Base-by-base conservation (phyloP, 164 flowering plant genomes). In the Dillenia suffruticosa region DNA sequence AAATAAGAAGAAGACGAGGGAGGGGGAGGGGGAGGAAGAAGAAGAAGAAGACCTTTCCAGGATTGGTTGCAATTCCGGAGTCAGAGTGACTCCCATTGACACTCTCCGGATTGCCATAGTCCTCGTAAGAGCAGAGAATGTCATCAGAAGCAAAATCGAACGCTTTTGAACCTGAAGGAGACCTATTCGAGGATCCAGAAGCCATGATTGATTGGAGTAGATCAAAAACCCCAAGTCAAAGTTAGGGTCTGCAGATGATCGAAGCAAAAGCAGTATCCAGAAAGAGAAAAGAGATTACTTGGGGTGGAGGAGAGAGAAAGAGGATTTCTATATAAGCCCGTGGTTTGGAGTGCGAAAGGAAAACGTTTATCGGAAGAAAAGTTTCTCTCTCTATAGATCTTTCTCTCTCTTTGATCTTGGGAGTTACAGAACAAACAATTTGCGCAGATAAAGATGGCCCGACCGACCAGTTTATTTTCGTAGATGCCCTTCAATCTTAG, bases 61-160 rank as follows among this genome's bases (percentile, higher is more conserved):
- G 68, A 62, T 63, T 76, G 54, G 70, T 46, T 1, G 68, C 75
- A 17, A 63, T 61, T 13, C 59, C 74, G 17, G 89, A 67, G 68
- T 90, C 94, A 19, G 83, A 63, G 61, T 69, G 86, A 56, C 14
- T 62, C 1, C 86, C 83, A 58, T 79, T 81, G 9, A 85, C 62
- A 12, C 64, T 47, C 1, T 84, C 91, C 63, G 80, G 91, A 70
- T 74, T 70, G 22, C 44, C 65, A 59, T 77, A 78, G 59, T 89
- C 92, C 16, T 87, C 87, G 67, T 87, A 87, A 1, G 89, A 79
- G 71, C 88, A 89, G 12, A 89, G 83, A 49, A 89, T 79, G 51
- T 89, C 90, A 63, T 86, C 96, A 8, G 95, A 59, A 3, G 74
- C 87, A 64, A 89, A 89, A 82, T 89, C 95, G 51, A 84, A 92